phyloP scores from a whole-genome alignment of 2,329 filamentous ascomycete genomes.

The Colletotrichum australisinense region DNA sequence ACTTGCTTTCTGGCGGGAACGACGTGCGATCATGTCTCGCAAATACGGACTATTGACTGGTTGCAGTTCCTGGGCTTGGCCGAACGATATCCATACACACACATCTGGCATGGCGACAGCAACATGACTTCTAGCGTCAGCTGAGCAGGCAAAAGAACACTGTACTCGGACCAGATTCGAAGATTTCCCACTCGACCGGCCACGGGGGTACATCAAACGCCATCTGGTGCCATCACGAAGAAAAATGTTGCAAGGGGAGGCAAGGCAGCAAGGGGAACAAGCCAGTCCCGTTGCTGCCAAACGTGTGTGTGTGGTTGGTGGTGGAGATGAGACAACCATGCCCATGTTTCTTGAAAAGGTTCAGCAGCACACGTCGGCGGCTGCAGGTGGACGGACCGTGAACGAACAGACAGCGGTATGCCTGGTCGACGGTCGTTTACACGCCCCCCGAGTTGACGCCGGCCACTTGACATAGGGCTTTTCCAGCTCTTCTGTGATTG shows the following conservation, averaged over 20 bases:
- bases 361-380: conserved; percentile 22
- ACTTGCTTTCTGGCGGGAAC: conserved; percentile 20
- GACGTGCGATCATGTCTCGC: conserved; percentile 26
- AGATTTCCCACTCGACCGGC: conserved; percentile 15
- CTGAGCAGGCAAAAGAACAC: conserved; percentile 6
- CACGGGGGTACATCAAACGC: conserved; percentile 31
- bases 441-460: conserved; percentile 16
- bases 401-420: conserved; percentile 9
- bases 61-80: conserved; percentile 27
- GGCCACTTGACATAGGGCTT: conserved; percentile 21
- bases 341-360: conserved; percentile 16
- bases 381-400: conserved; percentile 27
- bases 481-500: not conserved
- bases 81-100: not conserved
- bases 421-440: conserved; percentile 5
- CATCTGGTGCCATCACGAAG: not conserved
- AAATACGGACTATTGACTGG: conserved; percentile 29
- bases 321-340: conserved; percentile 34
- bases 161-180: conserved; percentile 10
- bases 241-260: conserved; percentile 2
- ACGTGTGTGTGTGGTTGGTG: conserved; percentile 17
- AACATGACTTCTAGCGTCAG: conserved; percentile 26
- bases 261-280: conserved; percentile 2
- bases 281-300: conserved; percentile 12
- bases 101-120: conserved; percentile 6